A percentile compares a stretch with the other conserved stretches of the same genome.
Evolutionary conservation across 2,329 filamentous ascomycete genomes (phyloP).

Genomic region (Alternaria postmessia): DNA sequence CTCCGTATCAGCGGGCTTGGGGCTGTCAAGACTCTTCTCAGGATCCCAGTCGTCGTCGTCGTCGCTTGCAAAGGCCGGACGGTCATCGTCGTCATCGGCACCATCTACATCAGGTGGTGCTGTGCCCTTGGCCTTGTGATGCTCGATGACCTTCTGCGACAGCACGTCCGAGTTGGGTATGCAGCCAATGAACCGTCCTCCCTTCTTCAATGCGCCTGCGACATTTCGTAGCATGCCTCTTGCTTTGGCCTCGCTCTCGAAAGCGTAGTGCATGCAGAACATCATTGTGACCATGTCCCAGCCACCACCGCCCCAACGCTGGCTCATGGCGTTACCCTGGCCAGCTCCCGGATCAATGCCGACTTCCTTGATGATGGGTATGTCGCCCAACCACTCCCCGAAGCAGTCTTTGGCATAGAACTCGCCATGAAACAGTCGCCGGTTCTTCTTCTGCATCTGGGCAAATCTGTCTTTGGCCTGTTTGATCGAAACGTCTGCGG

Average conservation of each 20-base stretch:
- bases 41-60: constrained; percentile 56
- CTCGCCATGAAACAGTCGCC: constrained; percentile 79
- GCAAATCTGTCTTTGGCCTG: constrained; percentile 87
- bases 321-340: constrained; percentile 66
- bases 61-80: constrained; percentile 48
- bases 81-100: constrained; percentile 41
- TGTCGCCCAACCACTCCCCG: constrained; percentile 79
- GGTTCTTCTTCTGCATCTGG: constrained; percentile 69
- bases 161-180: constrained; percentile 98
- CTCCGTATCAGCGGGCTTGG: constrained; percentile 49
- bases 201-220: constrained; percentile 87
- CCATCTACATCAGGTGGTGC: constrained; percentile 49
- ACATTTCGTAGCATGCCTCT: constrained; percentile 94
- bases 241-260: constrained; percentile 89
- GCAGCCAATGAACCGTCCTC: constrained; percentile 90
- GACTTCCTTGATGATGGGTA: constrained; percentile 83
- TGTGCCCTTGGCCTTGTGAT: constrained; percentile 66
- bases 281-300: constrained; percentile 99
- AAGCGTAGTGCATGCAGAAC: constrained; percentile 99
- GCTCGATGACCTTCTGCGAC: constrained; percentile 76
- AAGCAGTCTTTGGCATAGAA: constrained; percentile 95
- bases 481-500: constrained; percentile 88
- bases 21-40: constrained; percentile 53
- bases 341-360: constrained; percentile 80
- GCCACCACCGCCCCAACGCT: constrained; percentile 72